Evolutionary conservation across 257 asterid genomes (phyloP).

Genomic region (Solanum tarapatanum): DNA sequence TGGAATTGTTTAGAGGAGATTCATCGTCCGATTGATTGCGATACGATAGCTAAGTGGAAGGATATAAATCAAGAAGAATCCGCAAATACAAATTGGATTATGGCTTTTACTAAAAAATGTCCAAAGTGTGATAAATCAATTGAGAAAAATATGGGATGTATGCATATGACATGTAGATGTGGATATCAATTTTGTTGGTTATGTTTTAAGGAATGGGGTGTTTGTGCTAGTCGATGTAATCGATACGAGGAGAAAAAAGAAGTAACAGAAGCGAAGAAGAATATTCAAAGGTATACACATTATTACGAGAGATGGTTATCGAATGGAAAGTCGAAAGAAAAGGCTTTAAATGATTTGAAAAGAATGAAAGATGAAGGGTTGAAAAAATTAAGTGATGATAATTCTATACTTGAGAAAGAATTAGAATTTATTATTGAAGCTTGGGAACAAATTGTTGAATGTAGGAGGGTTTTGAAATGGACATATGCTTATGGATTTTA

Average conservation of each 20-base stretch:
- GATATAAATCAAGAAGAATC: neutral
- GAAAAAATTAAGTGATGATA: neutral
- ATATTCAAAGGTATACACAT: neutral
- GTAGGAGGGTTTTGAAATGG: conserved; percentile 45
- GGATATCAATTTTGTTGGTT: conserved; percentile 7
- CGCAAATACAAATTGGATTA: neutral
- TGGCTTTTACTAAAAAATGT: neutral
- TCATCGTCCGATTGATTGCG: conserved; percentile 12
- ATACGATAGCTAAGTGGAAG: neutral
- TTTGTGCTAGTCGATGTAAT: neutral
- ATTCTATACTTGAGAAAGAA: neutral
- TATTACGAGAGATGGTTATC: conserved; percentile 2
- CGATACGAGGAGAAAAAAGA: neutral
- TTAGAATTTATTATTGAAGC: conserved; percentile 14
- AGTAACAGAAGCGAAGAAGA: neutral
- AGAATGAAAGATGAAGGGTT: neutral
- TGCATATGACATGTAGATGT: conserved; percentile 9
- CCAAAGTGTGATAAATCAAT: neutral
- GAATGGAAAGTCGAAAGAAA: neutral
- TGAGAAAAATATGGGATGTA: conserved; percentile 7
- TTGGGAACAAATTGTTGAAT: conserved; percentile 42
- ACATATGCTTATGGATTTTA: conserved; percentile 29
- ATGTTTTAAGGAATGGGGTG: conserved; percentile 1
- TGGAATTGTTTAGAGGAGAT: conserved; percentile 11
- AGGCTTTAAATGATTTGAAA: conserved; percentile 7